Percentiles rank a stretch among this genome's conserved stretches.
Conservation (phyloP, 257 asterid genomes). For the Nemophila menziesii region DNA sequence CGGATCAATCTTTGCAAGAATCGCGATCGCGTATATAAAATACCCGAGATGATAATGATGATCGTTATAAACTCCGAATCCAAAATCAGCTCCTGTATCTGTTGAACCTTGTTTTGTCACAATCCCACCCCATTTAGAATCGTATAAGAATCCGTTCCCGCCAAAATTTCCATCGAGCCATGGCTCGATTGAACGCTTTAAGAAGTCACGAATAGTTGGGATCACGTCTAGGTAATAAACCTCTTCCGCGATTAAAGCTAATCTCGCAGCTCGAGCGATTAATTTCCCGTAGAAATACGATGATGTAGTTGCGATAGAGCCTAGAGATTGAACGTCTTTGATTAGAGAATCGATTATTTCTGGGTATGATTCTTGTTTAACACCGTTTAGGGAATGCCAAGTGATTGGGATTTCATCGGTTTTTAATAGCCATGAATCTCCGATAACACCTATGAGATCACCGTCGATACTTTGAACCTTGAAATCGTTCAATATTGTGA, state of each 20-base stretch:
- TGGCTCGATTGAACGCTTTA: constrained; percentile 57
- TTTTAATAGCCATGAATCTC: constrained; percentile 62
- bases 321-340: constrained; percentile 39
- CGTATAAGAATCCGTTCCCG: constrained; percentile 60
- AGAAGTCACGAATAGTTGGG: constrained; percentile 41
- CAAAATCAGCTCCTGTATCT: constrained; percentile 72
- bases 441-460: constrained; percentile 70
- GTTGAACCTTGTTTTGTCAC: constrained; percentile 58
- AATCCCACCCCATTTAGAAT: constrained; percentile 64
- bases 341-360: constrained; percentile 41
- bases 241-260: constrained; percentile 71
- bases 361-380: constrained; percentile 30
- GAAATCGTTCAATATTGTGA: constrained; percentile 36
- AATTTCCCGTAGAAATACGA: constrained; percentile 64
- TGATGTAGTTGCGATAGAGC: constrained; percentile 42
- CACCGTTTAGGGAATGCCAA: constrained; percentile 63
- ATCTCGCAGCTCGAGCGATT: constrained; percentile 73
- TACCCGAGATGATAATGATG: constrained; percentile 74
- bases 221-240: constrained; percentile 35
- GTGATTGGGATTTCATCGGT: constrained; percentile 54
- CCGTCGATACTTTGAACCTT: constrained; percentile 58
- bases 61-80: constrained; percentile 66
- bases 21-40: constrained; percentile 60
- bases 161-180: constrained; percentile 65
- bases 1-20: constrained; percentile 63